Base-by-base conservation (phyloP, 129 eudicot genomes). In the Logfia minima region DNA sequence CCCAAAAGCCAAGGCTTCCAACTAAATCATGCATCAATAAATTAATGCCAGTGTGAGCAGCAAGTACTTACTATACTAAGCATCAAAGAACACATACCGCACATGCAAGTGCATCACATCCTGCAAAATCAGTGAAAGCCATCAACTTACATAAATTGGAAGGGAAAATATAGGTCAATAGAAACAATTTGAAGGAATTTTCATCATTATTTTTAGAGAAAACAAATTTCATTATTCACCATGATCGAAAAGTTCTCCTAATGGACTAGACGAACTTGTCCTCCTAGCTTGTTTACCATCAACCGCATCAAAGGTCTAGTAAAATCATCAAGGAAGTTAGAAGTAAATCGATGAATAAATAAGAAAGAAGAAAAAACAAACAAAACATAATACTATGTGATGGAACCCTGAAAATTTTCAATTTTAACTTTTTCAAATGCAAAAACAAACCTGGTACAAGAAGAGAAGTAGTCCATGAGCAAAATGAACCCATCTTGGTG, bases 231-330 rank as follows among this genome's bases (percentile, higher is more conserved):
- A 4, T 24, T 9, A 63, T 53, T 85, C 72, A 93, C 98, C 97
- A 68, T 91, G 97, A 79, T 95, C 99, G 81, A 95, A 95, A 80
- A 95, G 99, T 87, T 95, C 99, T 75, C 99, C 99, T 78, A 95
- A 71, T 79, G 99, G 99, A 82, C 99, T 91, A 56, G 97, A 91
- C 23, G 99, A 95, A 86, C 83, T 95, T 71, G 99, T 95, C 58
- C 97, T 83, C 84, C 99, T 87, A 80, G 99, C 99, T 88, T 95
- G 99, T 84, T 95, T 95, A 43, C 99, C 99, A 86, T 95, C 99
- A 78, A 95, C 99, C 63, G 99, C 99, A 79, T 95, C 99, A 85
- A 95, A 95, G 53, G 99, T 95, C 99, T 95, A 76, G 63, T 68
- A 63, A 70, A 66, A 60, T 73, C 68, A 70, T 60, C 56, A 21